phyloP scores from a whole-genome alignment of 192 early-diverging fungal genomes.

The Backusella sp. region DNA sequence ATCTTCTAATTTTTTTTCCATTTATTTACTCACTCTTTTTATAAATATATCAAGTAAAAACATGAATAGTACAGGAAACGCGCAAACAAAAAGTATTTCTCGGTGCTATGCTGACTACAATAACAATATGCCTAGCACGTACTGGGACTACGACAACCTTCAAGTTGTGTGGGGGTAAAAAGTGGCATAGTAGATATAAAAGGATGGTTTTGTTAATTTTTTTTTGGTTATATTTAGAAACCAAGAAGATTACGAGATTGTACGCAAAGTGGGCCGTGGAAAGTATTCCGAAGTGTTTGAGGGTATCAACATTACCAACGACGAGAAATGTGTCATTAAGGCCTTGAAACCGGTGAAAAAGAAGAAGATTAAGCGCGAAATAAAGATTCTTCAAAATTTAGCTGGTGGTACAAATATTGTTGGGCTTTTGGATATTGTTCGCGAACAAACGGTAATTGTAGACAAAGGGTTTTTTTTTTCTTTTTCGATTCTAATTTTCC shows the following conservation, averaged over 20 bases:
- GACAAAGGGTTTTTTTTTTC: not conserved
- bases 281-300: conserved; percentile 99
- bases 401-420: conserved; percentile 94
- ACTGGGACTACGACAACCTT: conserved; percentile 98
- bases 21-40: not conserved
- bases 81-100: conserved; percentile 53
- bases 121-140: conserved; percentile 71
- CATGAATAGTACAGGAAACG: not conserved
- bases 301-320: conserved; percentile 86
- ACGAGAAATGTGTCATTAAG: conserved; percentile 94
- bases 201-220: too few relatives aligned
- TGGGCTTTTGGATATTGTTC: conserved; percentile 88
- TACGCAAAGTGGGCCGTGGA: conserved; percentile 96
- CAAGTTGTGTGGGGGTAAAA: conserved; percentile 91
- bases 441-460: conserved; percentile 79
- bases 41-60: not conserved
- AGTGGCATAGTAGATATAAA: too few relatives aligned
- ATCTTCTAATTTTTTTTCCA: not conserved
- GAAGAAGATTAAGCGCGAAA: conserved; percentile 99
- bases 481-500: not conserved
- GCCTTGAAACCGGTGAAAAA: conserved; percentile 99
- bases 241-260: conserved; percentile 97
- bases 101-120: conserved; percentile 90
- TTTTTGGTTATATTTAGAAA: conserved; percentile 41
- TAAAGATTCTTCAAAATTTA: conserved; percentile 98